Base-by-base conservation (phyloP, 2,329 filamentous ascomycete species). In the Colletotrichum eleusines region DNA sequence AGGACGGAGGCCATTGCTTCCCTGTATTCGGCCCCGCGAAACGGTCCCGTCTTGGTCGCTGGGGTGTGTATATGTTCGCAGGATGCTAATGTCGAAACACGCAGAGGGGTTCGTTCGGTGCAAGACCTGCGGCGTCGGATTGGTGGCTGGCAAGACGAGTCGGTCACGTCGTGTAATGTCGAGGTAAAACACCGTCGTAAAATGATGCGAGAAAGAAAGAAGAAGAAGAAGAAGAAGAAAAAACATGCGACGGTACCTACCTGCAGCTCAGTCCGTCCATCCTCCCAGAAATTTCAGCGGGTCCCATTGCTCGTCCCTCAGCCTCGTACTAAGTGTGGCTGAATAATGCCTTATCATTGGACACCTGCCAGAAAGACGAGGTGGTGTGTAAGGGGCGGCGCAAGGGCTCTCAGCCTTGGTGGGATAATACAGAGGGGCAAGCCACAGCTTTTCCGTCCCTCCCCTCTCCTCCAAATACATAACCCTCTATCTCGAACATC, bases 1-100 rank as follows among this genome's bases (percentile, higher is more conserved):
- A 73, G 63, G 6, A 73, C 60, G 5, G 72, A 71, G 12, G 72
- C 59, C 72, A 73, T 73, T 51, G n/a, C 31, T 38, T 38, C 40
- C 18, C 28, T 38, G 33, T 23, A 11, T 55, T 38, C 20, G 53
- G 11, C 44, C n/a, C 20, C n/a, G 33, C 53, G n/a, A 35, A 23
- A n/a, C 2, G 54, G 1, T 61, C 18, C 28, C 9, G 42, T 35
- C 28, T 33, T 38, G n/a, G 18, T 63, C 46, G 23, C 44, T n/a
- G 9, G n/a, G 16, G 16, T 14, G 31, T 7, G 31, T 7, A n/a
- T n/a, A 9, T 9, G 16, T 20, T 8, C 23, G 12, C 20, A 23
- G 20, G 16, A 31, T 46, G 1, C 26, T 6, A 9, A 5, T n/a
- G 11, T 44, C 44, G n/a, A 12, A 18, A 40, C 14, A 50, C 9